A percentile compares a stretch with the other conserved stretches of the same genome.
These are phyloP conservation scores for Danielia oregonensis DNA, from an alignment of 805 yeast genomes.

Conservation along the genomic window DNA sequence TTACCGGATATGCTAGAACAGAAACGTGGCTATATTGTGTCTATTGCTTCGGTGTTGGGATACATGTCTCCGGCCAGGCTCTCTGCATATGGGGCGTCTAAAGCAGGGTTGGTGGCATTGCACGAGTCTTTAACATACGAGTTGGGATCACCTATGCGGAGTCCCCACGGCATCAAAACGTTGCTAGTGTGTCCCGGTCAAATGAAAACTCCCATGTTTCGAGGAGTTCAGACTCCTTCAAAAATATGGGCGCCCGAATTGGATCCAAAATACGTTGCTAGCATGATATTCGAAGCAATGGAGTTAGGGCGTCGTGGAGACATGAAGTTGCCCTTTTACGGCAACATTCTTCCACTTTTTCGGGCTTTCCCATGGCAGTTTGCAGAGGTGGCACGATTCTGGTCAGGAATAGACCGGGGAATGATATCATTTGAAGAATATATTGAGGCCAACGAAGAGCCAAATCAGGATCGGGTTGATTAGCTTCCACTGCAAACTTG, in stretches of 20 bases:
- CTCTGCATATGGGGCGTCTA: constrained; percentile 85
- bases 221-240: constrained; percentile 70
- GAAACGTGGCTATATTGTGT: constrained; percentile 72
- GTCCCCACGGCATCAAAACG: constrained; percentile 57
- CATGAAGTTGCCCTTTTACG: constrained; percentile 72
- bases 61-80: constrained; percentile 79
- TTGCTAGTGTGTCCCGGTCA: constrained; percentile 87
- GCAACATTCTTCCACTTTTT: constrained; percentile 66
- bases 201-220: constrained; percentile 69
- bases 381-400: constrained; percentile 47
- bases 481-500: too few relatives aligned
- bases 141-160: constrained; percentile 49
- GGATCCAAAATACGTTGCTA: constrained; percentile 65
- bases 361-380: constrained; percentile 73
- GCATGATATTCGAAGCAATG: constrained; percentile 50
- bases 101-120: constrained; percentile 78
- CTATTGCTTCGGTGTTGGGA: constrained; percentile 82
- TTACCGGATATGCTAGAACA: constrained; percentile 65
- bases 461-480: too few relatives aligned
- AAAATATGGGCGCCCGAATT: constrained; percentile 77
- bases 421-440: constrained; percentile 3
- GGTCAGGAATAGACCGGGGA: constrained; percentile 63
- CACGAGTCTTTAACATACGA: constrained; percentile 80
- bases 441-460: too few relatives aligned
- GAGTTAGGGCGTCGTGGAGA: constrained; percentile 63